Conservation (phyloP, 441 rosid species). For the Melastoma candidum region DNA sequence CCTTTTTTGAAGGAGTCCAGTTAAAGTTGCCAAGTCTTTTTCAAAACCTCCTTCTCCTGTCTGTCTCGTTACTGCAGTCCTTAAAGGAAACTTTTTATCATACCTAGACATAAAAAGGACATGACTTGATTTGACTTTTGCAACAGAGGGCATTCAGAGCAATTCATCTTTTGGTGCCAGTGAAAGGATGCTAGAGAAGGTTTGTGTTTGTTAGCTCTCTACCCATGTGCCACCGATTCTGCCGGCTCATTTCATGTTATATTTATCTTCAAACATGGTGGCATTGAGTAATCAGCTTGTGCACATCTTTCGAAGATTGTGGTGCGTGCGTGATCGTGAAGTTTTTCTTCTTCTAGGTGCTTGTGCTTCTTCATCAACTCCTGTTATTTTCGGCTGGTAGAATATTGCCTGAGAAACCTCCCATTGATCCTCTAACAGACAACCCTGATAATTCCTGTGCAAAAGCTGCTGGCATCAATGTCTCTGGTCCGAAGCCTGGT, state of each 20-base stretch:
- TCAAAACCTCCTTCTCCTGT: not conserved
- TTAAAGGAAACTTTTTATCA: not conserved
- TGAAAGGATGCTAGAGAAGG: conserved; percentile 87
- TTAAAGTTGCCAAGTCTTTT: not conserved
- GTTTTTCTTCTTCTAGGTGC: conserved; percentile 40
- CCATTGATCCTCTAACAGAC: conserved; percentile 36
- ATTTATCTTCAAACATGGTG: too few species aligned
- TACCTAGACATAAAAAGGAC: not conserved
- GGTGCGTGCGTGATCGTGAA: not conserved
- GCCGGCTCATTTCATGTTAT: too few species aligned
- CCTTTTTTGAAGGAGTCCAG: not conserved
- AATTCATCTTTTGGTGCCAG: conserved; percentile 72
- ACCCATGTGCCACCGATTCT: not conserved
- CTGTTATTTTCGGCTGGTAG: conserved; percentile 68
- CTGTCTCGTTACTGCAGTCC: not conserved
- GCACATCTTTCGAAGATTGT: not conserved
- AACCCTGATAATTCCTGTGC: conserved; percentile 52
- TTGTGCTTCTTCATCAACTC: conserved; percentile 88
- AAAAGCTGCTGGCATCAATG: conserved; percentile 52
- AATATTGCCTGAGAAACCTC: conserved; percentile 75
- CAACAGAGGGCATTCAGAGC: conserved; percentile 40
- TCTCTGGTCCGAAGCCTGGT: conserved; percentile 73
- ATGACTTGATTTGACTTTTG: conserved; percentile 8
- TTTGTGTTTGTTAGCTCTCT: conserved; percentile 21
- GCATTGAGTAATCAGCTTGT: too few species aligned